phyloP scores from a whole-genome alignment of 306 rosid genomes.

The Begonia peltatifolia region DNA sequence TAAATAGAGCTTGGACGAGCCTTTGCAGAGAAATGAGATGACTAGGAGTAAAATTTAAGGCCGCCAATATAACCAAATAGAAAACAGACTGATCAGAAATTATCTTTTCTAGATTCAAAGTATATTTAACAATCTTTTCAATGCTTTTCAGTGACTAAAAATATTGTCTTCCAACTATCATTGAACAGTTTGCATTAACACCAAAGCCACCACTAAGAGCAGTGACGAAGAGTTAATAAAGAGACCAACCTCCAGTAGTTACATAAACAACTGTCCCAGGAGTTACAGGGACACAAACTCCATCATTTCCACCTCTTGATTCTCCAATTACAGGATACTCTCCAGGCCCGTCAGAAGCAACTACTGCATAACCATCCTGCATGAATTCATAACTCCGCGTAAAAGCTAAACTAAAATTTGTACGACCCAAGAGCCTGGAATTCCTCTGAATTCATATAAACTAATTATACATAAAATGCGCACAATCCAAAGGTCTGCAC shows the following conservation, averaged over 20 bases:
- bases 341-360: conserved; percentile 83
- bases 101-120: no score
- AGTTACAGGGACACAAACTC: conserved; percentile 37
- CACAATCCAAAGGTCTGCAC: not conserved
- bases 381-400: not conserved
- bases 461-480: not conserved
- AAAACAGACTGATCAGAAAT: no score
- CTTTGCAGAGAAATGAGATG: no score
- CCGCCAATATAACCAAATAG: no score
- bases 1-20: no score
- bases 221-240: not conserved
- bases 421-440: not conserved
- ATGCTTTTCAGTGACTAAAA: no score
- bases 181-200: no score
- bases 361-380: conserved; percentile 89
- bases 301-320: conserved; percentile 75
- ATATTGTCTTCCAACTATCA: no score
- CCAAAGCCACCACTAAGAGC: not conserved
- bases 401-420: not conserved
- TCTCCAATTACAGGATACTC: conserved; percentile 62
- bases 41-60: no score
- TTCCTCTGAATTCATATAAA: no score
- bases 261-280: conserved; percentile 76
- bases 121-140: no score
- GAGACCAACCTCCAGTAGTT: conserved; percentile 65